Conservation (phyloP, 2,329 filamentous ascomycete species). For the Diaporthe sp. region DNA sequence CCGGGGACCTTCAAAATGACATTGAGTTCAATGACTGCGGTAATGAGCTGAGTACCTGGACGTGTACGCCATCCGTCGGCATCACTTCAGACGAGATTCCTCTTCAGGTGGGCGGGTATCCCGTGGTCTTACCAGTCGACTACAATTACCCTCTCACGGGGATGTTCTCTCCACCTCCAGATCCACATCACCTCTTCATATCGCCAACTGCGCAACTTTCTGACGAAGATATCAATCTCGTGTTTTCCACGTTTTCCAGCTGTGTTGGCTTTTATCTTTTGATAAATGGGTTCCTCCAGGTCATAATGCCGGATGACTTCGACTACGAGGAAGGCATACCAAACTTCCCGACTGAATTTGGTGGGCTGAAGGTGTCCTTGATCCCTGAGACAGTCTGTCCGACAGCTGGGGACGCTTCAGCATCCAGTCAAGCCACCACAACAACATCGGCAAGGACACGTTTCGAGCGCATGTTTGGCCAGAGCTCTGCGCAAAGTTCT, state of each 20-base stretch:
- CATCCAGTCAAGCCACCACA: neutral
- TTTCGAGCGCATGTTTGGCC: neutral
- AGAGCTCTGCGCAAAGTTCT: neutral
- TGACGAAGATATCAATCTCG: neutral
- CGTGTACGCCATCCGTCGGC: neutral
- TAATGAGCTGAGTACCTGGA: neutral
- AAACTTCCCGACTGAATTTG: neutral
- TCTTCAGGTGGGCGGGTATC: neutral
- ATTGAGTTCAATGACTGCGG: neutral
- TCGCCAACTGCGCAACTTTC: neutral
- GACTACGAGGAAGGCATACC: neutral
- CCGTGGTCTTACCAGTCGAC: neutral
- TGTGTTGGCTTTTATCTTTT: slow-evolving; percentile 4
- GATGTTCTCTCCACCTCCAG: neutral
- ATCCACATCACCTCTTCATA: neutral
- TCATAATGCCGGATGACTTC: neutral
- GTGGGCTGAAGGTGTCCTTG: neutral
- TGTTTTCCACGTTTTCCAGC: neutral
- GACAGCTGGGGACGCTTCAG: slow-evolving; percentile 7
- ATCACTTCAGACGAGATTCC: neutral
- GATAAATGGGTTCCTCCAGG: neutral
- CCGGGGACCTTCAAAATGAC: neutral
- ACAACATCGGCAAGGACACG: neutral
- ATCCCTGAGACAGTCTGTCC: neutral
- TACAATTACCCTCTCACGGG: neutral